phyloP scores from a whole-genome alignment of 768 basidiomycete species.

The Gloeophyllum trabeum region DNA sequence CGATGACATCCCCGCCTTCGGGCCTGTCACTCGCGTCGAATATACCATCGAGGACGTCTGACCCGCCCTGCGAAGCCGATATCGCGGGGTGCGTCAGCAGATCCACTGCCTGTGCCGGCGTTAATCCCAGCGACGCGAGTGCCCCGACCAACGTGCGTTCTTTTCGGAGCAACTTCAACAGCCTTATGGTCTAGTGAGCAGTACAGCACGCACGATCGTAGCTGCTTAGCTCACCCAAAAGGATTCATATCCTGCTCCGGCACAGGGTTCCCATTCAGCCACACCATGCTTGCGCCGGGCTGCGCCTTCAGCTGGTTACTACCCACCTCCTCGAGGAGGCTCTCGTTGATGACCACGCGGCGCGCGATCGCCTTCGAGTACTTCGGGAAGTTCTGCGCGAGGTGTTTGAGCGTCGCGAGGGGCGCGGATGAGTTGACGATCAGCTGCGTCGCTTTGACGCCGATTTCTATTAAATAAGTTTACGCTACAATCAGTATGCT shows the following conservation, averaged over 20 bases:
- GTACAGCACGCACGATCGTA: background rate
- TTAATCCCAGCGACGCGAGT: slow-evolving; percentile 52
- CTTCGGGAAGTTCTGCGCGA: slow-evolving; percentile 85
- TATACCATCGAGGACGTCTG: slow-evolving; percentile 51
- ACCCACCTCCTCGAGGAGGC: slow-evolving; percentile 42
- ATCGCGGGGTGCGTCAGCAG: slow-evolving; percentile 59
- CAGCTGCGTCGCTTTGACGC: slow-evolving; percentile 65
- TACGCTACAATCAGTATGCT: too few relatives aligned
- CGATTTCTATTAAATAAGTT: too few relatives aligned
- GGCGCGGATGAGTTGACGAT: slow-evolving; percentile 47
- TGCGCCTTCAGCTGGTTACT: slow-evolving; percentile 43
- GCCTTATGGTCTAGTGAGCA: slow-evolving; percentile 7
- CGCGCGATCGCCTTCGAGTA: slow-evolving; percentile 70
- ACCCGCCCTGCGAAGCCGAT: slow-evolving; percentile 35
- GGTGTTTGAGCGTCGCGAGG: slow-evolving; percentile 44
- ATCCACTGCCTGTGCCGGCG: slow-evolving; percentile 54
- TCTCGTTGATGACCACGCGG: slow-evolving; percentile 42
- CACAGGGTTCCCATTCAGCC: slow-evolving; percentile 72
- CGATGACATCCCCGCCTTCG: slow-evolving; percentile 65
- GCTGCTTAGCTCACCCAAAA: slow-evolving; percentile 45
- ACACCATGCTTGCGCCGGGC: slow-evolving; percentile 46
- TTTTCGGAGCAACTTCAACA: slow-evolving; percentile 61
- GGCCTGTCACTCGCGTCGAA: slow-evolving; percentile 83
- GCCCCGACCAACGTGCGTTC: slow-evolving; percentile 55
- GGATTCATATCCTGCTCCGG: slow-evolving; percentile 56